These are phyloP conservation scores for Pogostemon cablin DNA, from an alignment of 257 asterid species.

Conservation along the genomic window DNA sequence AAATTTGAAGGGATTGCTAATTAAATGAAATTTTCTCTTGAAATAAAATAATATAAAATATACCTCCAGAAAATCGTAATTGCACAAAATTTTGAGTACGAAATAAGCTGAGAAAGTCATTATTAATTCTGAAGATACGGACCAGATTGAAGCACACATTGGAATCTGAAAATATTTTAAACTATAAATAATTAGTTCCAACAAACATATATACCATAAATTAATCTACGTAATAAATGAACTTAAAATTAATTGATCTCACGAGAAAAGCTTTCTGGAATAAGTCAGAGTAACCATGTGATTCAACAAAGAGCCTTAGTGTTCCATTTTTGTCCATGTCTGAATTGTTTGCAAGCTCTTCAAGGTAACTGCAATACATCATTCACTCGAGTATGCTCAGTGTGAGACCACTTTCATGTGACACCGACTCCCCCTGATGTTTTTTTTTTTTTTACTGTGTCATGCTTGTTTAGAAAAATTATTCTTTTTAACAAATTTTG, in stretches of 20 bases:
- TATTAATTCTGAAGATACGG: constrained; percentile 60
- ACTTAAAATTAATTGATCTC: not conserved
- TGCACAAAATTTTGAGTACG: constrained; percentile 62
- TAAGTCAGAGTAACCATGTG: constrained; percentile 27
- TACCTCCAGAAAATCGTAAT: constrained; percentile 71
- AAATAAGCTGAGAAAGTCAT: constrained; percentile 64
- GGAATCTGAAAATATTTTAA: constrained; percentile 35
- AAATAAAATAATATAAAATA: not conserved
- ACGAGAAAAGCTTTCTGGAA: constrained; percentile 26
- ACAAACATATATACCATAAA: not conserved
- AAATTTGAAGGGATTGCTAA: no score
- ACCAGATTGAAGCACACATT: constrained; percentile 72
- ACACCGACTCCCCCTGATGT: no score
- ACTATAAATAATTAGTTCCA: not conserved
- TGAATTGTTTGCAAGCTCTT: constrained; percentile 62
- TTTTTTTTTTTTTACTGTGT: no score
- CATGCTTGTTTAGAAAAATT: no score
- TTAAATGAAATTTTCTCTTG: no score
- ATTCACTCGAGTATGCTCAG: no score
- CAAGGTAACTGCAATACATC: constrained; percentile 53
- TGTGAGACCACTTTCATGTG: no score
- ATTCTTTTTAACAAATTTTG: no score
- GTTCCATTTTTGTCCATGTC: constrained; percentile 61
- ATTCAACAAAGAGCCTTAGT: constrained; percentile 19
- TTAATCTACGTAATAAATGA: not conserved